Conservation (phyloP, 2,329 filamentous ascomycete species). For the Diaporthe velutina region DNA sequence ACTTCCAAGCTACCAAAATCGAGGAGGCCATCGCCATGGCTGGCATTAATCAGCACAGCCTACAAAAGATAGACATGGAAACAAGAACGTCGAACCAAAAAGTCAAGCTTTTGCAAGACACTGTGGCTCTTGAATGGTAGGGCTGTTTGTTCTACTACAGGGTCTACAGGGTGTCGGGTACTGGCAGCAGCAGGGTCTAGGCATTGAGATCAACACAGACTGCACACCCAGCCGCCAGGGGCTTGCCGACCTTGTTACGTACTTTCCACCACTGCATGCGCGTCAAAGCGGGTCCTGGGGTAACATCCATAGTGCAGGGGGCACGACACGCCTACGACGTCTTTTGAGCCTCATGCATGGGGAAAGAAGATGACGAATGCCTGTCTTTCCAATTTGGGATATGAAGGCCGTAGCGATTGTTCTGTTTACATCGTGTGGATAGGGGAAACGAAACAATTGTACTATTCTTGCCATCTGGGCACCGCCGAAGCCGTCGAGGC, state of each 20-base stretch:
- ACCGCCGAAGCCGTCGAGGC: background rate
- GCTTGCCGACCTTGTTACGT: conserved; percentile 15
- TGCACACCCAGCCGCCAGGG: background rate
- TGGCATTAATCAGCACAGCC: too few species aligned
- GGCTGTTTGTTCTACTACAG: background rate
- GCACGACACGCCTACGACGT: conserved; percentile 3
- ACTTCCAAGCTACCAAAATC: background rate
- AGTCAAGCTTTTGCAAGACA: background rate
- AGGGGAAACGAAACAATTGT: background rate
- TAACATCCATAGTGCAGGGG: background rate
- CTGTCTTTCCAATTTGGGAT: background rate
- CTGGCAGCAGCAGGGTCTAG: background rate
- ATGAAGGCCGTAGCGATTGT: background rate
- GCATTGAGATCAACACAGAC: conserved; percentile 1
- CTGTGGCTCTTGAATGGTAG: too few species aligned
- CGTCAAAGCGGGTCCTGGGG: conserved; percentile 11
- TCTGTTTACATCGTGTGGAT: background rate
- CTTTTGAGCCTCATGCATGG: conserved; percentile 10
- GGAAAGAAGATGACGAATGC: background rate
- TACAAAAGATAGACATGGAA: background rate
- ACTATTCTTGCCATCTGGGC: background rate
- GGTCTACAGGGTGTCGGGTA: background rate
- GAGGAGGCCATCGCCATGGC: background rate
- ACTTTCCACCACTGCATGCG: conserved; percentile 12
- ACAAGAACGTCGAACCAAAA: background rate